A percentile compares a stretch with the other conserved stretches of the same genome.
phyloP scores from a whole-genome alignment of 2,329 filamentous ascomycete species.

The Stagonosporopsis tanaceti region DNA sequence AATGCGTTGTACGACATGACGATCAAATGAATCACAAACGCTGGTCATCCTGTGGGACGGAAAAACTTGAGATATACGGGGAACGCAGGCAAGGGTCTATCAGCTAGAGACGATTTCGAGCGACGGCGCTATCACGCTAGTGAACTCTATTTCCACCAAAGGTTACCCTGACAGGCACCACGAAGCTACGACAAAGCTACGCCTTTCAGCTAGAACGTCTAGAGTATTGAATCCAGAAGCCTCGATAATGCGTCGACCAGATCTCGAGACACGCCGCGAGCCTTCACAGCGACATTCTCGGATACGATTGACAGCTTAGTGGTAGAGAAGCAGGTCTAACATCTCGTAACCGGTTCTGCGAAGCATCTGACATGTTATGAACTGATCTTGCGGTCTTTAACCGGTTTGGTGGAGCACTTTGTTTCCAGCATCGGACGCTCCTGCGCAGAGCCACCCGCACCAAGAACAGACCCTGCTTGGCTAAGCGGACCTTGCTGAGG shows the following conservation, averaged over 20 bases:
- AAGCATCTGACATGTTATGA: not conserved
- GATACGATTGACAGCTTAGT: not conserved
- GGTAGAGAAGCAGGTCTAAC: not conserved
- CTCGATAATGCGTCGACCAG: slow-evolving; percentile 6
- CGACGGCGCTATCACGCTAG: slow-evolving; percentile 6
- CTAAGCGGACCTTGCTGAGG: not conserved
- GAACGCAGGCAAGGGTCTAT: not conserved
- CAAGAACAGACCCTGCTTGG: slow-evolving; percentile 6
- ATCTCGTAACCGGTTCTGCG: not conserved
- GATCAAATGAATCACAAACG: slow-evolving; percentile 5
- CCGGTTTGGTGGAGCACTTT: slow-evolving; percentile 8
- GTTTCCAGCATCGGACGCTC: slow-evolving; percentile 6
- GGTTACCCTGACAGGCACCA: slow-evolving; percentile 14
- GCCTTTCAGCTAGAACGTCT: slow-evolving; percentile 8
- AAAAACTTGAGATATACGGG: not conserved
- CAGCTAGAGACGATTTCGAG: slow-evolving; percentile 2
- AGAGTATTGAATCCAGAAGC: slow-evolving; percentile 12
- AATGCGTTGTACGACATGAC: not conserved
- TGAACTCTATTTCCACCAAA: slow-evolving; percentile 3
- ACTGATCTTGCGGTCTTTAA: not conserved
- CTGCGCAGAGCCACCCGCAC: slow-evolving; percentile 17
- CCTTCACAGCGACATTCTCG: not conserved
- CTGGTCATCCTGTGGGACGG: not conserved
- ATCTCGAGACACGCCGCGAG: not conserved
- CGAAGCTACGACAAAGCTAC: slow-evolving; percentile 4